These are phyloP conservation scores for Arthrobotrys sphaeroides DNA, from an alignment of 2,329 filamentous ascomycete species.

Conservation along the genomic window DNA sequence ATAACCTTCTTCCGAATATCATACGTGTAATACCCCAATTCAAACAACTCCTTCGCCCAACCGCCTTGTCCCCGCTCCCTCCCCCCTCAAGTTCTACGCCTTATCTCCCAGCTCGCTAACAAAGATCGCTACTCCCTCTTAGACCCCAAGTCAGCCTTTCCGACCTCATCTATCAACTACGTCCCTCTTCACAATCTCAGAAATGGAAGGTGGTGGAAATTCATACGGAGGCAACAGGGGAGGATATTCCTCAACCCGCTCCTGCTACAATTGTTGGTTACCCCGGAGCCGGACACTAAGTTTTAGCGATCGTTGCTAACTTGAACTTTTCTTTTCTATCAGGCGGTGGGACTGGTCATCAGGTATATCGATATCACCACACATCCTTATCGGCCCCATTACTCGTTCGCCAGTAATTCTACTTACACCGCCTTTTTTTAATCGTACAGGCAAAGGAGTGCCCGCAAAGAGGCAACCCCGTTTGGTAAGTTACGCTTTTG, in stretches of 20 bases:
- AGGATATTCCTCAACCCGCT: slow-evolving; percentile 60
- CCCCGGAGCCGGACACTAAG: background rate
- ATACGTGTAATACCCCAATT: background rate
- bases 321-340: background rate
- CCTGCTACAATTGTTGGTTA: slow-evolving; percentile 68
- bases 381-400: background rate
- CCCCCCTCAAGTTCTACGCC: background rate
- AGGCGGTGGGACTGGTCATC: slow-evolving; percentile 40
- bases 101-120: background rate
- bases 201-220: slow-evolving; percentile 62
- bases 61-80: background rate
- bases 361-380: slow-evolving; percentile 40
- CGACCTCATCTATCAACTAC: background rate
- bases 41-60: slow-evolving; percentile 39
- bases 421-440: slow-evolving; percentile 76
- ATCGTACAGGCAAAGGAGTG: slow-evolving; percentile 78
- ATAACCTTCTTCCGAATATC: too few relatives aligned
- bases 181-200: slow-evolving; percentile 38
- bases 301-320: background rate
- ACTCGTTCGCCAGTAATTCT: slow-evolving; percentile 51
- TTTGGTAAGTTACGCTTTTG: slow-evolving; percentile 70
- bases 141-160: background rate
- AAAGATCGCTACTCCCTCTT: background rate
- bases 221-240: slow-evolving; percentile 15
- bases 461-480: slow-evolving; percentile 82